Conservation (phyloP, 2,329 filamentous ascomycete genomes). For the Aspergillus sp. region DNA sequence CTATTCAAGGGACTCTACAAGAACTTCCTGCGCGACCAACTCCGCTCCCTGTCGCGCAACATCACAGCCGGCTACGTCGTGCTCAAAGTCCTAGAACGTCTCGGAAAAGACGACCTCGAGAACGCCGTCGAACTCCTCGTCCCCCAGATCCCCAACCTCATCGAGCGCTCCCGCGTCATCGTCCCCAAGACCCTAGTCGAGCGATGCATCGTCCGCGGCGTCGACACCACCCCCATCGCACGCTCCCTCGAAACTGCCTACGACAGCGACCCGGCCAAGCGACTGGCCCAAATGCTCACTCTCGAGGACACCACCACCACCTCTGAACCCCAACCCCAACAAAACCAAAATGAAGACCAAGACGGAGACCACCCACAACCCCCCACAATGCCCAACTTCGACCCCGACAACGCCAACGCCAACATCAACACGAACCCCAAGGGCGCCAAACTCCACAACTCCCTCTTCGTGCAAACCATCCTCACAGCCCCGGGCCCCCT, state of each 20-base stretch:
- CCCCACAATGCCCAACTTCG: slow-evolving; percentile 10
- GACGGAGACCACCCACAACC: slow-evolving; percentile 45
- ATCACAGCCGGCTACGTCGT: slow-evolving; percentile 88
- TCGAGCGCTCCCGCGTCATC: slow-evolving; percentile 74
- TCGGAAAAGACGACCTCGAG: slow-evolving; percentile 82
- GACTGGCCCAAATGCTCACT: slow-evolving; percentile 63
- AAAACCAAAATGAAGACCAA: slow-evolving; percentile 49
- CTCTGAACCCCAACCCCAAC: no score
- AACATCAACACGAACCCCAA: slow-evolving; percentile 16
- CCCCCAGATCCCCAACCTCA: slow-evolving; percentile 70
- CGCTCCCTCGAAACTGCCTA: slow-evolving; percentile 61
- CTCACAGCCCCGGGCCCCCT: slow-evolving; percentile 71
- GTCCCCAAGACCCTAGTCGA: slow-evolving; percentile 83
- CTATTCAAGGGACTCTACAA: slow-evolving; percentile 86
- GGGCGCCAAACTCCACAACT: slow-evolving; percentile 71
- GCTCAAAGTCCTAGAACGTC: slow-evolving; percentile 75
- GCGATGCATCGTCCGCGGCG: slow-evolving; percentile 69
- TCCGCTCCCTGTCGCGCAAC: slow-evolving; percentile 80
- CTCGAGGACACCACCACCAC: slow-evolving; percentile 48
- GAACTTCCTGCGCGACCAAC: slow-evolving; percentile 75
- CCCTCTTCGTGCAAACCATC: slow-evolving; percentile 78
- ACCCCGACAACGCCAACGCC: not conserved
- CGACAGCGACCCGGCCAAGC: slow-evolving; percentile 50
- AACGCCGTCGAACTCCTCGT: slow-evolving; percentile 71
- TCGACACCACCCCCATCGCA: slow-evolving; percentile 59